phyloP scores from a whole-genome alignment of 495 filamentous ascomycete genomes.

The Penicillium lagena region DNA sequence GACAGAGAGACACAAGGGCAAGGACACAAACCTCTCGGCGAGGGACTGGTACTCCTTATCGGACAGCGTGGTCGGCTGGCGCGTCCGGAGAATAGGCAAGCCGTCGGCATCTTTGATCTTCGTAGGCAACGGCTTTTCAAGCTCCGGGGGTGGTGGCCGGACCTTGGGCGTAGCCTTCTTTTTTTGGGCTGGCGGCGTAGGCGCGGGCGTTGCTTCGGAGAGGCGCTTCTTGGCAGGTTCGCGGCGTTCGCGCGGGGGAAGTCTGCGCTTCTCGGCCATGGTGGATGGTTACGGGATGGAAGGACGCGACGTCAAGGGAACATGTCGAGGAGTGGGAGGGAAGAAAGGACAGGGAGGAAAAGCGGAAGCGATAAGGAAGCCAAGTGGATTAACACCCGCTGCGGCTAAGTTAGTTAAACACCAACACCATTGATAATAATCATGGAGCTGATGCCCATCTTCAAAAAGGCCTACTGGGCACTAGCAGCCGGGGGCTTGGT shows the following conservation, averaged over 20 bases:
- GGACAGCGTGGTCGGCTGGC: slow-evolving; percentile 60
- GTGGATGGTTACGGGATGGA: background rate
- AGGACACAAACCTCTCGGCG: slow-evolving; percentile 61
- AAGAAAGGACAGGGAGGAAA: slow-evolving; percentile 17
- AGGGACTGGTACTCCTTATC: slow-evolving; percentile 72
- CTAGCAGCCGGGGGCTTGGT: slow-evolving; percentile 42
- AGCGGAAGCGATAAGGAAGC: slow-evolving; percentile 18
- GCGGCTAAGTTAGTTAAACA: background rate
- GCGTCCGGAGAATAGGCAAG: slow-evolving; percentile 64
- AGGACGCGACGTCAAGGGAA: background rate
- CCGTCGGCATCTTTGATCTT: slow-evolving; percentile 59
- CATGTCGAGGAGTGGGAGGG: slow-evolving; percentile 1
- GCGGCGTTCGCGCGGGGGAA: slow-evolving; percentile 39
- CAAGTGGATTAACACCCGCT: slow-evolving; percentile 7
- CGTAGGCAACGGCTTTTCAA: slow-evolving; percentile 53
- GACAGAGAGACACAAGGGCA: too few species aligned
- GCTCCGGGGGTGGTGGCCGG: slow-evolving; percentile 21
- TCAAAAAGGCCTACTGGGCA: slow-evolving; percentile 54
- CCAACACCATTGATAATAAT: slow-evolving; percentile 7
- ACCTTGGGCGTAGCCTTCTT: slow-evolving; percentile 29
- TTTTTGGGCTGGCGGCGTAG: slow-evolving; percentile 24
- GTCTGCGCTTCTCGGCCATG: slow-evolving; percentile 44
- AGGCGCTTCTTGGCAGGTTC: slow-evolving; percentile 42
- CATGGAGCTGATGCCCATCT: slow-evolving; percentile 37
- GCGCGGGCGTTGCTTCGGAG: slow-evolving; percentile 27